A percentile compares a stretch with the other conserved stretches of the same genome.
These are phyloP conservation scores for Nicotiana tabacum DNA, from an alignment of 257 asterid genomes.

Conservation along the genomic window DNA sequence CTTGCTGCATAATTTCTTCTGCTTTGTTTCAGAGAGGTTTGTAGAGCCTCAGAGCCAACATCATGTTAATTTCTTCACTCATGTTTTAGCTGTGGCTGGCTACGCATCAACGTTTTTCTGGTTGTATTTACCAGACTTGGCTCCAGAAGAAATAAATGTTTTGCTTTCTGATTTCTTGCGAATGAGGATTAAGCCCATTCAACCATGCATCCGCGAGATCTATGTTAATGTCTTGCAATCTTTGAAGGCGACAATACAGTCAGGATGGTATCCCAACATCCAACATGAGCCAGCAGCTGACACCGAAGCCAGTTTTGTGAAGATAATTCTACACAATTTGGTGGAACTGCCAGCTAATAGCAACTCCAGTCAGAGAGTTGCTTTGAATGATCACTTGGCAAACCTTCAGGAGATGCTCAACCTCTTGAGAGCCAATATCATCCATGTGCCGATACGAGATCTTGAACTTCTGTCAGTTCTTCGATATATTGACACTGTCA, in stretches of 20 bases:
- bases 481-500: neutral
- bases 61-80: neutral
- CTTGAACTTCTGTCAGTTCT: neutral
- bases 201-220: neutral
- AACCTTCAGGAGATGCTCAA: neutral
- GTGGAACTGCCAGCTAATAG: neutral
- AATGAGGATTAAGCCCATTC: neutral
- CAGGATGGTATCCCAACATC: neutral
- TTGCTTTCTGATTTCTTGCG: neutral
- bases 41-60: neutral
- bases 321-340: neutral
- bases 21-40: neutral
- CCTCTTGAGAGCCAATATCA: neutral
- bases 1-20: neutral
- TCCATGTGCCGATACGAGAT: neutral
- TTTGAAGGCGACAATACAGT: neutral
- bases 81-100: neutral
- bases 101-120: neutral
- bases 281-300: neutral
- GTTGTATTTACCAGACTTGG: neutral
- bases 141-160: neutral
- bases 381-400: neutral
- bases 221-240: neutral
- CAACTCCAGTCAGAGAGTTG: neutral
- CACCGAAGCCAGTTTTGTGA: neutral